A percentile compares a stretch with the other conserved stretches of the same genome.
Evolutionary conservation across 352 stramenopile genomes (phyloP).

Genomic region (Phytophthora boehmeriae): DNA sequence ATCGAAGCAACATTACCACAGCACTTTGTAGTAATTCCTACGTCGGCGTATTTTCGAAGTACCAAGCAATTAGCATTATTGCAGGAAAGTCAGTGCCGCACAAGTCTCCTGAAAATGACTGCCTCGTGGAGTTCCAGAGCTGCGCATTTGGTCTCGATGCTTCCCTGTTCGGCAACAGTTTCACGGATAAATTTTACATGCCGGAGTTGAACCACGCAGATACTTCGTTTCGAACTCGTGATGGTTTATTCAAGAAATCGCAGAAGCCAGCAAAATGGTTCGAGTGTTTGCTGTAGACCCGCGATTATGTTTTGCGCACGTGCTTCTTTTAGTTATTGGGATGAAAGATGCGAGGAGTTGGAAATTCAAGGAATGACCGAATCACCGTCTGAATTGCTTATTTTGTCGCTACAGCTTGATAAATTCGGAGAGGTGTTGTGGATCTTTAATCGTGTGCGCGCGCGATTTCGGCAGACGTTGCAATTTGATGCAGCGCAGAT

Average conservation of each 20-base stretch:
- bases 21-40: constrained; percentile 39
- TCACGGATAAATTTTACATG: constrained; percentile 42
- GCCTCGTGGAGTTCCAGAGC: constrained; percentile 51
- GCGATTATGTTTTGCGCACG: too few species aligned
- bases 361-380: neutral
- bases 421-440: constrained; percentile 37
- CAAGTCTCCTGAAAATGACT: constrained; percentile 41
- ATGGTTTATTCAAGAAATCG: constrained; percentile 34
- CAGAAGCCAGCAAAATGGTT: constrained; percentile 56
- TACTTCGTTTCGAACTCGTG: constrained; percentile 42
- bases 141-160: constrained; percentile 38
- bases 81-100: constrained; percentile 23
- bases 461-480: constrained; percentile 51
- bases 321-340: too few species aligned
- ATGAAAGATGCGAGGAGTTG: too few species aligned
- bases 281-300: constrained; percentile 39
- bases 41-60: constrained; percentile 30
- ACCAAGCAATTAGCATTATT: constrained; percentile 17
- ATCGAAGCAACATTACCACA: constrained; percentile 25
- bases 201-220: constrained; percentile 56
- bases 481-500: constrained; percentile 69
- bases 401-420: constrained; percentile 21
- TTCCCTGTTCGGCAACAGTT: constrained; percentile 36
- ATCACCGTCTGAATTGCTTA: too few species aligned
- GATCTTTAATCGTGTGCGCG: constrained; percentile 6